Base-by-base conservation (phyloP, 2,329 filamentous ascomycete genomes). In the Trichoderma koningii region DNA sequence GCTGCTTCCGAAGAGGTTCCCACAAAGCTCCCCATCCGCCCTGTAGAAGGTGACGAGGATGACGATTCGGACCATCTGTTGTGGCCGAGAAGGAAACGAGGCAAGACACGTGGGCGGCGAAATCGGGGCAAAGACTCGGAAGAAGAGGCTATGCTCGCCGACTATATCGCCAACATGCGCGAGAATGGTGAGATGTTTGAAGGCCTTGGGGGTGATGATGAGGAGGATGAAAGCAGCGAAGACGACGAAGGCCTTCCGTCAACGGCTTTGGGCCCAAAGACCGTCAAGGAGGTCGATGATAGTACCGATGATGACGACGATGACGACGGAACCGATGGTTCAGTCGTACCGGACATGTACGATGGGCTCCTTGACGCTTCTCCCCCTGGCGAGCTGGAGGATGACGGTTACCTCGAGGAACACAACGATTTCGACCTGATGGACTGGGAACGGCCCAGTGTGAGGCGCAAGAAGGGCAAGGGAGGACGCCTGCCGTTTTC, bases 391-490 rank as follows among this genome's bases (percentile, higher is more conserved):
- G 34, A 38, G 34, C 34, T 38, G 34, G 34, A 38, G 4, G 63
- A 53, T 9, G 26, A 17, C 5, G 45, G 21, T 21, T 5, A 48
- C 41, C 30, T 55, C 21, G 41, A 47, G 14, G 77, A 77, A 2
- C 85, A 87, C 67, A 87, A 89, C 66, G 90, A 87, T 9, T 89
- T 97, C 68, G 92, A 97, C 72, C 81, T 96, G 51, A 94, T 95
- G 89, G 91, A 96, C 71, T 92, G 90, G 77, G 85, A 90, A 17
- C 83, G 88, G 28, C 87, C 88, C 1, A 92, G 87, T 61, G 75
- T 93, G 6, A 84, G 82, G 63, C 75, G 76, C 51, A 86, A 83
- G 67, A 89, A 86, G 71, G 80, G 83, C 69, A 92, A 90, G 74
- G 87, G 86, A 50, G 81, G 82, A 15, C 84, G 85, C 67, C 81